Evolutionary conservation across 306 rosid species (phyloP).

Genomic region (Vachellia pachyceras): DNA sequence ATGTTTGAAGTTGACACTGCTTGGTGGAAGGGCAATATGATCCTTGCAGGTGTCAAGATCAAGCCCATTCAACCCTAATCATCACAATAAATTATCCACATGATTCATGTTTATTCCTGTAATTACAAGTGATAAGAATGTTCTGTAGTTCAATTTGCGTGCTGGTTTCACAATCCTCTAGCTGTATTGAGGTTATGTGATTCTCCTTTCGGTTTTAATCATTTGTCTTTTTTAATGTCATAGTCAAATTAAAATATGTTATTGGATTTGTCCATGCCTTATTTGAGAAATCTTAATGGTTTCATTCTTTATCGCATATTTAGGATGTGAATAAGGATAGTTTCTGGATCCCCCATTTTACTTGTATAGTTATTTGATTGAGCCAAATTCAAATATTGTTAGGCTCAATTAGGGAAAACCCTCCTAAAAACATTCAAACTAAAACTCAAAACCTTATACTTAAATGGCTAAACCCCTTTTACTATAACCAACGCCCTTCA

Average conservation of each 20-base stretch:
- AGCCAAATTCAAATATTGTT: no score
- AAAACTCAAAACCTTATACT: no score
- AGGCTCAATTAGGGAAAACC: no score
- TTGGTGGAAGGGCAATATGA: conserved; percentile 37
- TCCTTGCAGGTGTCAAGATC: conserved; percentile 31
- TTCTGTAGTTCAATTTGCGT: not conserved
- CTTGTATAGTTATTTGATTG: no score
- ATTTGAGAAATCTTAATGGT: not conserved
- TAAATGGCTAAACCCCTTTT: no score
- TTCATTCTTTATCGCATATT: not conserved
- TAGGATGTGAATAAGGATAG: not conserved
- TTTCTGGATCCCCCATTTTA: no score
- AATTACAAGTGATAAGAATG: not conserved
- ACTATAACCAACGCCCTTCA: no score
- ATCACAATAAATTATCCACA: no score
- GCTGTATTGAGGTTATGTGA: not conserved
- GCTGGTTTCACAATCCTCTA: not conserved
- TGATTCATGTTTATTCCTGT: not conserved
- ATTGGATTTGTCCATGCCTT: not conserved
- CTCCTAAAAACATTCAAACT: no score
- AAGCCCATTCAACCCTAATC: not conserved
- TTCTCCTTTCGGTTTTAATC: not conserved
- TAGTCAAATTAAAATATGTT: not conserved
- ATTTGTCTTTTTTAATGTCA: not conserved
- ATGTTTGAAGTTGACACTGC: conserved; percentile 31